Conservation (phyloP, 768 basidiomycete genomes). For the Crassisporium funariophilum region DNA sequence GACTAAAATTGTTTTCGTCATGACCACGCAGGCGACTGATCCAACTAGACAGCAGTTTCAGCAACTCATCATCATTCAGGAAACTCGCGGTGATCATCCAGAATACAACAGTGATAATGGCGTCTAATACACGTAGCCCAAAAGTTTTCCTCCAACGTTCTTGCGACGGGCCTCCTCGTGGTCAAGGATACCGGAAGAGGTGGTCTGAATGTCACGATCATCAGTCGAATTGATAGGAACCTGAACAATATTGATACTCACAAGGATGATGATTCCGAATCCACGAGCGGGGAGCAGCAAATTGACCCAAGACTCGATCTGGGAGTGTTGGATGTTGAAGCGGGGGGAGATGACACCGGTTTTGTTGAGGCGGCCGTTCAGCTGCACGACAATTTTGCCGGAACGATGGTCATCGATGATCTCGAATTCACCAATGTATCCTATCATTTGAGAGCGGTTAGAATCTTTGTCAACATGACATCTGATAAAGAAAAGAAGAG, state of each 20-base stretch:
- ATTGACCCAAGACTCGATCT: slow-evolving; percentile 98
- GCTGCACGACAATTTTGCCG: slow-evolving; percentile 97
- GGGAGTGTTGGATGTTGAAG: slow-evolving; percentile 91
- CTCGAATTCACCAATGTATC: slow-evolving; percentile 98
- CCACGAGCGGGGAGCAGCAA: slow-evolving; percentile 93
- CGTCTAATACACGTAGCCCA: slow-evolving; percentile 86
- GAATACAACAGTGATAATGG: neutral
- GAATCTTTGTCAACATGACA: slow-evolving; percentile 7
- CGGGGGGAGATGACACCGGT: slow-evolving; percentile 99
- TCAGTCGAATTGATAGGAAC: slow-evolving; percentile 1
- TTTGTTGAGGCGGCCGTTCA: slow-evolving; percentile 98
- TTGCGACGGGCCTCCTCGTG: slow-evolving; percentile 99
- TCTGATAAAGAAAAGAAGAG: slow-evolving; percentile 15
- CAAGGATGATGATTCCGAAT: slow-evolving; percentile 95
- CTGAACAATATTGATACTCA: slow-evolving; percentile 37
- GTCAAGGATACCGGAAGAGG: slow-evolving; percentile 97
- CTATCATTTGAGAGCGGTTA: slow-evolving; percentile 27
- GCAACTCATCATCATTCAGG: neutral
- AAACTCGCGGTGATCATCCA: neutral
- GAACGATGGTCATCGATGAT: slow-evolving; percentile 99
- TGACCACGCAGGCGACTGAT: too few species aligned
- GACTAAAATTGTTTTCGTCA: too few species aligned
- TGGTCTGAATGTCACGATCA: slow-evolving; percentile 59
- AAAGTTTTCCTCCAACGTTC: slow-evolving; percentile 94
- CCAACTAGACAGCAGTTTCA: neutral